phyloP scores from a whole-genome alignment of 1,284 basidiomycete genomes.

The Trichosporon sp. region DNA sequence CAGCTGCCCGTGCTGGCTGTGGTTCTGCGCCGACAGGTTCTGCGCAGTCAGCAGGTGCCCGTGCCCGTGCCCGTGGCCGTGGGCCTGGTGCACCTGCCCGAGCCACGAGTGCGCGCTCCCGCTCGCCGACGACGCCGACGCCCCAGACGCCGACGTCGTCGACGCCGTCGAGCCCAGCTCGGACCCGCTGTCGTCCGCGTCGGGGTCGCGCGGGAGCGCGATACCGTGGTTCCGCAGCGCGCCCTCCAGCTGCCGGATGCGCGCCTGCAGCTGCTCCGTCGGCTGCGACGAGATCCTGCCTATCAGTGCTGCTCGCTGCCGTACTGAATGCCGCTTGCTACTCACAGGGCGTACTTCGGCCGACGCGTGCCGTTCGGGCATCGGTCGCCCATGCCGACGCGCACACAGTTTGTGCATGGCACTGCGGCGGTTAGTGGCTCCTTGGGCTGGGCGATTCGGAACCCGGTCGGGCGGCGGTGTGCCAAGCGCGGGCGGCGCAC shows the following conservation, averaged over 20 bases:
- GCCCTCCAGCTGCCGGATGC: neutral
- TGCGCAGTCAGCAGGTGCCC: neutral
- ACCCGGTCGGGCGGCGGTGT: neutral
- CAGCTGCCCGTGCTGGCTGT: neutral
- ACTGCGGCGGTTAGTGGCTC: neutral
- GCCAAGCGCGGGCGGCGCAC: neutral
- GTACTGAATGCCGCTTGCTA: neutral
- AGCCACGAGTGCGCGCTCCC: neutral
- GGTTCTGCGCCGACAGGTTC: neutral
- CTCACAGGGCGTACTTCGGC: neutral
- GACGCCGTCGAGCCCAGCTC: neutral
- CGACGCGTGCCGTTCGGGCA: neutral
- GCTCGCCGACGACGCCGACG: neutral
- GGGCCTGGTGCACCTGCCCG: neutral
- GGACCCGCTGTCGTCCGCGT: neutral
- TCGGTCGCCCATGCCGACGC: neutral
- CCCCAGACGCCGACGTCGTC: neutral
- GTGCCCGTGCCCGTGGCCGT: too few species aligned
- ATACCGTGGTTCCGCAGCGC: neutral
- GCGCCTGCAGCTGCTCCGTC: neutral
- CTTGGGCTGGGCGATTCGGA: too few species aligned
- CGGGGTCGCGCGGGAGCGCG: neutral
- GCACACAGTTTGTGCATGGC: slow-evolving; percentile 1
- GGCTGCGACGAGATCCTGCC: neutral
- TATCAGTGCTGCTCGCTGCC: neutral